Base-by-base conservation (phyloP, 768 basidiomycete species). In the Macrolepiota dolichaula region DNA sequence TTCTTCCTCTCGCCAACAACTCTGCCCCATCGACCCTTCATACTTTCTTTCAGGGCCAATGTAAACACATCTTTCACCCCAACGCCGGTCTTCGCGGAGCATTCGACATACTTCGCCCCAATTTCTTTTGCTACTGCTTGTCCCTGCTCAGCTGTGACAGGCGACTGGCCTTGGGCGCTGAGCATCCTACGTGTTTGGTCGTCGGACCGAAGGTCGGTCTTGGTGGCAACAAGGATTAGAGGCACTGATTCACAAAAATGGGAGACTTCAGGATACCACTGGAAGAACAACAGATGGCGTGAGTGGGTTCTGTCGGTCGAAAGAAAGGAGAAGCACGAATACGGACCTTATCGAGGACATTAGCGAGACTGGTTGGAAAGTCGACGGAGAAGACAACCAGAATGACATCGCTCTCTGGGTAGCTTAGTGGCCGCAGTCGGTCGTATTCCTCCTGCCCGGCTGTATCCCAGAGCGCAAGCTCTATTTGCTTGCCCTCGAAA, bases 391-490 rank as follows among this genome's bases (percentile, higher is more conserved):
- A 97, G 29, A 96, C 94, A 67, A 96, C 92, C 67, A 96, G 88
- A 68, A 96, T 93, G 62, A 94, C 91, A 69, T 93, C 85, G 79
- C 87, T 90, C 73, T 94, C 92, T 19, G 92, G 91, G 67, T 94
- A 94, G 72, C 88, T 91, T 64, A 94, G 79, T 19, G 92, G 91
- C 65, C 92, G 82, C 59, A 95, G 81, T 64, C 91, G 83, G 73
- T 96, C 94, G 74, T 97, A 98, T 77, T 98, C 95, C 75, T 98
- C 95, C 73, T 97, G 95, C 27, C 95, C 95, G 0, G 95, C 95
- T 0, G 95, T 98, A 75, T 98, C 95, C 94, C 96, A 99, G 17
- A 99, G 81, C n/a, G 97, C 96, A 46, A 99, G 84, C 70, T 97
- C 94, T 63, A 99, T 87, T 19, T 91, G 79, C 75, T 94, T 95